Base-by-base conservation (phyloP, 148 eudicot genomes). In the Oxyria digyna region DNA sequence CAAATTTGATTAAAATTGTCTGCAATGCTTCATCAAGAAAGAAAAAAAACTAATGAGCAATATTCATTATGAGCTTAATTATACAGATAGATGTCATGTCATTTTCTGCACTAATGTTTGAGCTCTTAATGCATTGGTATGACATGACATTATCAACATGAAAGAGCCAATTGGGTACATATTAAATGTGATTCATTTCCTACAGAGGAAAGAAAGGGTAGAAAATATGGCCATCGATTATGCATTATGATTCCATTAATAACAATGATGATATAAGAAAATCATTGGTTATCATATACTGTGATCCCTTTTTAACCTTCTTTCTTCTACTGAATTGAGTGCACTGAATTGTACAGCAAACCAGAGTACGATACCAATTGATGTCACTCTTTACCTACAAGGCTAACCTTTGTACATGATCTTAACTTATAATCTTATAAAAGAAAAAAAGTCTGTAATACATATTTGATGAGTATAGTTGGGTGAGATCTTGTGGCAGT, bases 241-340 rank as follows among this genome's bases (percentile, higher is more conserved):
- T 29, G 38, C 27, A 14, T 59, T 54, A 24, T 54, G 27, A 46
- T 52, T 52, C 62, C 14, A 29, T 10, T 11, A 52, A 24, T 9
- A 52, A 23, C 14, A 29, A 59, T 13, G 20, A 59, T 59, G 37
- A 59, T 59, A 31, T 59, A 20, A 14, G 20, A 13, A 59, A 59
- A 32, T 54, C 11, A 21, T 26, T 69, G 29, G 23, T 49, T 52
- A 37, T 72, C 21, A 63, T 72, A 18, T 52, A 37, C 52, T n/a
- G 20, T n/a, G 23, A 46, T n/a, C 52, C 52, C 23, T 20, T 46
- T n/a, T 46, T 46, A 46, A 46, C 52, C 23, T 46, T 46, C 21
- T 46, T n/a, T 46, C 23, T 46, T n/a, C 31, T 49, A 18, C 24
- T n/a, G 54, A 48, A 17, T 18, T 49, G 24, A 6, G 24, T 49